Evolutionary conservation across 108 stramenopile species (phyloP), one percentile per base, ranked within the genome.

Genomic region (Fragilariopsis cylindrus): DNA sequence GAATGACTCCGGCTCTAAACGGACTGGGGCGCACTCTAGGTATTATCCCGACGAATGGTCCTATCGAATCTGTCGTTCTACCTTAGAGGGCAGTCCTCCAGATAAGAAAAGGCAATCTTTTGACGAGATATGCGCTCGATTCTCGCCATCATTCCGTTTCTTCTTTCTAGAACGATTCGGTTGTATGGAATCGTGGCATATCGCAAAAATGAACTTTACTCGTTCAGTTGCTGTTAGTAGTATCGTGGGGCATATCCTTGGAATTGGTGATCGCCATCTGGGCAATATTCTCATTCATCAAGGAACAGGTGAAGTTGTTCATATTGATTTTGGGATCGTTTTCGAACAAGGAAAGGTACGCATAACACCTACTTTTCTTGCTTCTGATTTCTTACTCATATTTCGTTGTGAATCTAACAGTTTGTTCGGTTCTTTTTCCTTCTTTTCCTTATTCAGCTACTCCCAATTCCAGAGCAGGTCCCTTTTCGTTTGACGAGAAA

Each of bases 291-390:
- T 99, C 39, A 84, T 99, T 46, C 91, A 98, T 66, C 76, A 90
- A 46, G 89, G 77, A 53, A 97, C 97, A 12, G 84, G 77, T 8
- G 98, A 98, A 76, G 82, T 98, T 43, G 94, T 99, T 3, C 99
- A 99, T 74, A 99, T 99, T 66, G 99, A 99, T 77, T 99, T 99
- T 79, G 98, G 99, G 3, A 86, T 98, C 40, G 94, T 97, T n/a
- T 99, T 99, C 65, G 99, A 99, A 75, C 98, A 98, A 74, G 99
- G 97, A 47, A 97, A 96, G 84, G 80, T 89, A 50, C 67, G 84
- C 65, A 4, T 57, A 43, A 55, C 9, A 63, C 13, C 9, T 39
- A 49, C 30, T 12, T 72, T 74, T 72, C 12, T 49, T 12, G 68
- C 12, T 21, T 15, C 21, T 1, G 16, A 5, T 75, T 65, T n/a